Evolutionary conservation across 2,329 filamentous ascomycete species (phyloP).

Genomic region (Metarhizium sp.): DNA sequence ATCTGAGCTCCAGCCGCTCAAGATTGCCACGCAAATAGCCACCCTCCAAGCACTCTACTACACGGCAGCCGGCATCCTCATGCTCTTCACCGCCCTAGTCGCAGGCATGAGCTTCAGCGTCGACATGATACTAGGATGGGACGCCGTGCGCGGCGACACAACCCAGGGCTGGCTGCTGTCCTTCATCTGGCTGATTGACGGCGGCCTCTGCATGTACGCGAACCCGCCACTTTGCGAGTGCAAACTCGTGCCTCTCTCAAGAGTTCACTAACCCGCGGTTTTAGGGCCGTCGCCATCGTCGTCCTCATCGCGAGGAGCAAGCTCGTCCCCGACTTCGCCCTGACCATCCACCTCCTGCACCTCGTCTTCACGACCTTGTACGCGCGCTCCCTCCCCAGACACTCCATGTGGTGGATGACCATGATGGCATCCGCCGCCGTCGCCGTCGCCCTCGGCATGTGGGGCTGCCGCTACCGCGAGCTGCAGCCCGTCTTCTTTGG

Average conservation of each 20-base stretch:
- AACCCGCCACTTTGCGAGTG: too few relatives aligned
- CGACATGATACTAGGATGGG: slow-evolving; percentile 49
- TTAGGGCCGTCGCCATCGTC: slow-evolving; percentile 73
- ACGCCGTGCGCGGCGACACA: slow-evolving; percentile 49
- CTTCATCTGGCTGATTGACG: slow-evolving; percentile 48
- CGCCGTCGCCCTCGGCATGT: slow-evolving; percentile 60
- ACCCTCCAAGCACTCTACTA: slow-evolving; percentile 49
- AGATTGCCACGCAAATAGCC: slow-evolving; percentile 50
- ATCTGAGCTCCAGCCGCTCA: slow-evolving; percentile 50
- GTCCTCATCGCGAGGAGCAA: slow-evolving; percentile 81
- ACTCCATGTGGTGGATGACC: slow-evolving; percentile 77
- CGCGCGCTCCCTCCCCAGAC: slow-evolving; percentile 63
- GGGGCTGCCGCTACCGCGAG: slow-evolving; percentile 87
- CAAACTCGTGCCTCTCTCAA: too few relatives aligned
- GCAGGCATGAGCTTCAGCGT: slow-evolving; percentile 44
- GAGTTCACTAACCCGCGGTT: not conserved
- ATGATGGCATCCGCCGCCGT: slow-evolving; percentile 38
- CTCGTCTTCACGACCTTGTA: slow-evolving; percentile 71
- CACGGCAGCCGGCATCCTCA: slow-evolving; percentile 37
- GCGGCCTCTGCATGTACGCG: slow-evolving; percentile 40
- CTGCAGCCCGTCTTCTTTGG: slow-evolving; percentile 83
- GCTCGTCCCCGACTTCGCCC: slow-evolving; percentile 86
- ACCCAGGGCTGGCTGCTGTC: slow-evolving; percentile 52
- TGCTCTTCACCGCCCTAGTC: slow-evolving; percentile 50
- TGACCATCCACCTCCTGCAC: slow-evolving; percentile 81